phyloP scores from a whole-genome alignment of 331 rosid species.

The Quercus lobata region DNA sequence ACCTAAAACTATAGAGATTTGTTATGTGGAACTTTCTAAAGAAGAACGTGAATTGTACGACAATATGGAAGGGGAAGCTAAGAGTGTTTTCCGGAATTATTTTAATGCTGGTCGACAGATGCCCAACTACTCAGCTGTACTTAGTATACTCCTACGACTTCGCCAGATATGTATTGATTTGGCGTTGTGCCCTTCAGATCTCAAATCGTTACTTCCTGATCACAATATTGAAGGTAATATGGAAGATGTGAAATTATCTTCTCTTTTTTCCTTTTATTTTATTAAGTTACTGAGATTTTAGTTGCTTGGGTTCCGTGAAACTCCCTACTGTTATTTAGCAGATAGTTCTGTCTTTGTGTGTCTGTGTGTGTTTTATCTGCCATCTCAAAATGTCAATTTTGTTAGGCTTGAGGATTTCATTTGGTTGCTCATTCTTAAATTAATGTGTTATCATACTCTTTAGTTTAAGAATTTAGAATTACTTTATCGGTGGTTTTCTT shows the following conservation, averaged over 20 bases:
- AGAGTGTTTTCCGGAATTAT: constrained; percentile 25
- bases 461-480: not conserved
- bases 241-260: not conserved
- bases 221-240: constrained; percentile 59
- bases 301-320: not conserved
- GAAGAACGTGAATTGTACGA: constrained; percentile 79
- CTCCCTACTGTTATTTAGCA: not conserved
- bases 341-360: not conserved
- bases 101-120: constrained; percentile 14
- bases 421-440: not conserved
- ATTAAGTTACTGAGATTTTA: not conserved
- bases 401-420: not conserved
- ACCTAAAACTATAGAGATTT: constrained; percentile 58
- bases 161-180: constrained; percentile 79
- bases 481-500: not conserved
- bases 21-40: constrained; percentile 56
- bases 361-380: not conserved
- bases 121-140: constrained; percentile 48
- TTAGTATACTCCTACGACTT: constrained; percentile 63
- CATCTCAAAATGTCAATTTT: not conserved
- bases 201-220: constrained; percentile 38
- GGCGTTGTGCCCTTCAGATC: constrained; percentile 64
- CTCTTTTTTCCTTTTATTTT: not conserved
- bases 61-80: constrained; percentile 44
- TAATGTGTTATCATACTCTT: not conserved